These are phyloP conservation scores for Alternaria postmessia DNA, from an alignment of 2,329 filamentous ascomycete species.

Conservation along the genomic window DNA sequence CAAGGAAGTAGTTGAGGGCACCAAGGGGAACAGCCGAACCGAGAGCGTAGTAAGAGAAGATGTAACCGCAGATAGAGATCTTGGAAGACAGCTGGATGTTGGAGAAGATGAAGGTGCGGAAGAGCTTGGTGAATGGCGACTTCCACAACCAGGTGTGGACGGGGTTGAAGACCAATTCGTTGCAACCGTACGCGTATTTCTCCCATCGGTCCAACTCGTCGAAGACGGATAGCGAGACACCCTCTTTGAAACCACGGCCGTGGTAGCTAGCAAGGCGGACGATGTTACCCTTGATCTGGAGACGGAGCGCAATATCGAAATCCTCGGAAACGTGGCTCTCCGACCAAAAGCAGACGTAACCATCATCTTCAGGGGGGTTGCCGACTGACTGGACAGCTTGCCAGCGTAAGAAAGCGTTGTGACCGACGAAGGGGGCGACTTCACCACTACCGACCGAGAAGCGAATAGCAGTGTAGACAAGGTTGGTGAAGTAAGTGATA, in stretches of 20 bases:
- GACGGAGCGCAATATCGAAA: conserved; percentile 75
- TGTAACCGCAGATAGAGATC: conserved; percentile 73
- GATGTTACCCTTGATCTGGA: conserved; percentile 72
- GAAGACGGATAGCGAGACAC: conserved; percentile 75
- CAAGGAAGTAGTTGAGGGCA: conserved; percentile 71
- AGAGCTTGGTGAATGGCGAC: conserved; percentile 71
- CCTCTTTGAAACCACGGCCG: conserved; percentile 74
- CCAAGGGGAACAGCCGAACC: conserved; percentile 71
- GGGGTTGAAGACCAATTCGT: conserved; percentile 75
- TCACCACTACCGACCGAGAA: conserved; percentile 75
- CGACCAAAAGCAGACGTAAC: conserved; percentile 74
- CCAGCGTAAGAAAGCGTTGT: conserved; percentile 79
- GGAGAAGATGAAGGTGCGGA: conserved; percentile 66
- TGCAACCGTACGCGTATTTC: conserved; percentile 73
- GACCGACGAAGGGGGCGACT: conserved; percentile 75
- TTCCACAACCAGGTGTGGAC: conserved; percentile 67
- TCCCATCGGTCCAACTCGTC: conserved; percentile 75
- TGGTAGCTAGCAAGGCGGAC: conserved; percentile 74
- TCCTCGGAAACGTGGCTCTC: conserved; percentile 79
- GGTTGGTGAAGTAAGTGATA: conserved; percentile 78
- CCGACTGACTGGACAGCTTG: conserved; percentile 65
- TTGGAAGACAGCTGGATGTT: conserved; percentile 71
- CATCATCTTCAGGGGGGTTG: conserved; percentile 57
- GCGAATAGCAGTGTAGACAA: conserved; percentile 75
- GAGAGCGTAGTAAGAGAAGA: conserved; percentile 75